Percentiles rank a stretch among this genome's conserved stretches.
Evolutionary conservation across 169 alveolate species (phyloP).

Genomic region (Cryptosporidium baileyi): DNA sequence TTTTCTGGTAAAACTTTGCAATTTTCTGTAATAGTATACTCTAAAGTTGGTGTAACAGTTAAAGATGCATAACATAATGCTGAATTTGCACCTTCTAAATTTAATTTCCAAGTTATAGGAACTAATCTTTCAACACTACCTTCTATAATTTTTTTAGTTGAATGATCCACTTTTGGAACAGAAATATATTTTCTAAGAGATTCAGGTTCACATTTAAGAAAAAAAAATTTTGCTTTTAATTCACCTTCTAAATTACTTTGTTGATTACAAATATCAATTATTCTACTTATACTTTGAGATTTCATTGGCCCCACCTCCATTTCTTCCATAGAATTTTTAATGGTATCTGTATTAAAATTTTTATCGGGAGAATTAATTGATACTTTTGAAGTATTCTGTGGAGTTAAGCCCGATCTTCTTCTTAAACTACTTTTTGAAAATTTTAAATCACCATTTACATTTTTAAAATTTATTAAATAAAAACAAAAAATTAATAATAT

Average conservation of each 20-base stretch:
- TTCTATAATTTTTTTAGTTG: not conserved
- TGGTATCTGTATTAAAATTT: not conserved
- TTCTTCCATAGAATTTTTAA: not conserved
- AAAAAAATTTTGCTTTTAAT: not conserved
- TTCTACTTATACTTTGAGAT: conserved; percentile 33
- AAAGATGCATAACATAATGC: conserved; percentile 28
- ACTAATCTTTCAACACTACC: conserved; percentile 9
- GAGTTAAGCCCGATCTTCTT: conserved; percentile 6
- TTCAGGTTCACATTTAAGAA: conserved; percentile 39
- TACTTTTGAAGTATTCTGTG: conserved; percentile 33
- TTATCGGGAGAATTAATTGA: conserved; percentile 26
- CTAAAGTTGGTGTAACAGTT: conserved; percentile 8
- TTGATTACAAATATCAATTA: conserved; percentile 37
- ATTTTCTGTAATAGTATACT: conserved; percentile 17
- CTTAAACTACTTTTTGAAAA: conserved; percentile 6
- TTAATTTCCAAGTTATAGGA: conserved; percentile 18
- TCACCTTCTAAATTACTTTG: conserved; percentile 55
- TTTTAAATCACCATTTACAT: not conserved
- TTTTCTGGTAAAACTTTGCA: conserved; percentile 17
- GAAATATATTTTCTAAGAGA: not conserved
- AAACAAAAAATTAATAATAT: too few species aligned
- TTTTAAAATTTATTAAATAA: not conserved
- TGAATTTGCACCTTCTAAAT: conserved; percentile 58
- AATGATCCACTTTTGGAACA: conserved; percentile 19
- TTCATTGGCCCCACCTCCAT: conserved; percentile 15